These are phyloP conservation scores for Fusarium bulbicola DNA, from an alignment of 2,329 filamentous ascomycete species.

Conservation along the genomic window DNA sequence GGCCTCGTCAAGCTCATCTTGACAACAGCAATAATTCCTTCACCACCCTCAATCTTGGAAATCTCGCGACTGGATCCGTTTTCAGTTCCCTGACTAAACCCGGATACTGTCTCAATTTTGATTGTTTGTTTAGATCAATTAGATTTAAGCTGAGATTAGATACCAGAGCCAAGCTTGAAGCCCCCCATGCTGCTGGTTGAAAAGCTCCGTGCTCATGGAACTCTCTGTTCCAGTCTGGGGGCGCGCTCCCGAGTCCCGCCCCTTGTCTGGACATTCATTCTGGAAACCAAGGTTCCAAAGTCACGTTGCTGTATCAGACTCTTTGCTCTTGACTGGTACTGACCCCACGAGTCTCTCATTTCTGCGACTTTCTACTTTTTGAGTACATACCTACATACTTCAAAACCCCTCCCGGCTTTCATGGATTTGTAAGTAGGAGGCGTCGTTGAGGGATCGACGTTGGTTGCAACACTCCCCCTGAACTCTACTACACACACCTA, in stretches of 20 bases:
- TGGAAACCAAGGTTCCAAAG: slow-evolving; percentile 13
- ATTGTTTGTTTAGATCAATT: background rate
- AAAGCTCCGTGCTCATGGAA: slow-evolving; percentile 24
- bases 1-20: slow-evolving; percentile 25
- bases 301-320: slow-evolving; percentile 5
- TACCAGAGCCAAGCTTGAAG: slow-evolving; percentile 4
- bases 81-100: slow-evolving; percentile 12
- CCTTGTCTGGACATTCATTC: slow-evolving; percentile 10
- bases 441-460: slow-evolving; percentile 30
- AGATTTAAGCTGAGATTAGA: background rate
- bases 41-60: slow-evolving; percentile 20
- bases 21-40: slow-evolving; percentile 24
- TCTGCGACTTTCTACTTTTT: background rate
- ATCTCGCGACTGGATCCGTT: slow-evolving; percentile 10
- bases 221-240: slow-evolving; percentile 8
- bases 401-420: slow-evolving; percentile 1
- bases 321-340: background rate
- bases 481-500: slow-evolving; percentile 27
- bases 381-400: background rate
- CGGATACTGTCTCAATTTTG: slow-evolving; percentile 19
- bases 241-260: slow-evolving; percentile 4
- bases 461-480: slow-evolving; percentile 28
- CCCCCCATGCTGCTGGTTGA: slow-evolving; percentile 10
- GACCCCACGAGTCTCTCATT: background rate
- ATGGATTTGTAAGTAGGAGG: slow-evolving; percentile 15